phyloP scores from a whole-genome alignment of 2,329 filamentous ascomycete species.

The Rhynchosporium graminicola region DNA sequence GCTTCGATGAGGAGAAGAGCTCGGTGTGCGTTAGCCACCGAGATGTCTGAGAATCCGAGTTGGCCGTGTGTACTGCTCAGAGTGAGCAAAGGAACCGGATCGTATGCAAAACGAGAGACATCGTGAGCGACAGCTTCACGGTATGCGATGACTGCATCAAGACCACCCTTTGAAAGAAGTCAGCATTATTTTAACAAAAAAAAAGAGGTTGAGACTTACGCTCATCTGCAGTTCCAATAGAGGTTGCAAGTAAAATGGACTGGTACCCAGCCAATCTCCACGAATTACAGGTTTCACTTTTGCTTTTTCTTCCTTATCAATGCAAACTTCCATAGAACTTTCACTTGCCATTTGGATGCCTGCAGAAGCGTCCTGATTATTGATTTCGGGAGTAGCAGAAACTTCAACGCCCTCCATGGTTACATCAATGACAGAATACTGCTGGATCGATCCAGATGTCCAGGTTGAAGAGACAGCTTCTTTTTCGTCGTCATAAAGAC shows the following conservation, averaged over 20 bases:
- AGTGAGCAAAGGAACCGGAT: slow-evolving; percentile 27
- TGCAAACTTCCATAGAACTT: neutral
- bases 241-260: slow-evolving; percentile 18
- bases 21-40: slow-evolving; percentile 26
- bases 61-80: slow-evolving; percentile 23
- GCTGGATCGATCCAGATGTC: neutral
- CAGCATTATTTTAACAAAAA: neutral
- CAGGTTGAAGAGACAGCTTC: neutral
- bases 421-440: neutral
- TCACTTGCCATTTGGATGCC: neutral
- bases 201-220: slow-evolving; percentile 15
- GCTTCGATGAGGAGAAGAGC: slow-evolving; percentile 31
- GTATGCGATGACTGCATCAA: slow-evolving; percentile 6
- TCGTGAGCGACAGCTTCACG: slow-evolving; percentile 1
- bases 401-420: neutral
- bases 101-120: slow-evolving; percentile 21
- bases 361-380: neutral
- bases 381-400: neutral
- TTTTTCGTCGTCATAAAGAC: slow-evolving; percentile 5
- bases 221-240: slow-evolving; percentile 21
- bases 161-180: neutral
- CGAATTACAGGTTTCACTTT: slow-evolving; percentile 11
- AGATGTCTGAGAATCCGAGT: slow-evolving; percentile 35
- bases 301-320: too few species aligned
- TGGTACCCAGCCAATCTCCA: slow-evolving; percentile 34